Evolutionary conservation across 768 basidiomycete genomes (phyloP), one percentile per base, ranked within the genome.

Genomic region (Rhizopogon sp.): DNA sequence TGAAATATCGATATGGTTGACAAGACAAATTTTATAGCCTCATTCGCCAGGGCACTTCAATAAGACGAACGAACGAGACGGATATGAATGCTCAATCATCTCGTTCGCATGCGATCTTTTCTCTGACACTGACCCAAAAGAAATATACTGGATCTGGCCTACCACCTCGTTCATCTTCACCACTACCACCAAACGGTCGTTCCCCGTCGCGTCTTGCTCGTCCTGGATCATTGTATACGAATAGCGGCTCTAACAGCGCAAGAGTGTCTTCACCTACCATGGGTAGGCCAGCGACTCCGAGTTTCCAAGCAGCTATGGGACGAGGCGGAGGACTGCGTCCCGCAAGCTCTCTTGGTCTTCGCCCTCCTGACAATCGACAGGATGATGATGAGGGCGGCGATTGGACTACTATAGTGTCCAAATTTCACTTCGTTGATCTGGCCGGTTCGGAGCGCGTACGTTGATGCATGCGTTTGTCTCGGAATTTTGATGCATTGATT

Each of bases 41-140:
- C 53, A 83, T 99, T 54, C 87, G 88, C 58, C 85, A 90, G 61
- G 97, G 97, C 17, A 88, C 93, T 7, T 81, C 90, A 14, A 88
- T 96, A 42, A 82, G 97, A 31, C 85, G 95, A 53, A 98, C 97
- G 9, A 95, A 96, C 59, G 92, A 95, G 70, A 99, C 97, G 33
- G 92, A 93, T 66, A 98, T 98, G 96, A 99, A 99, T 69, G 93
- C 96, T 25, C 93, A 97, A 69, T 94, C 91, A 1, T 98, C 96
- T 40, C 88, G 97, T 55, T 97, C 93, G 29, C 97, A 99, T 80
- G 97, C 97, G 58, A 98, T 99, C 70, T 98, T 99, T 73, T 98
- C 96, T 39, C 77, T 99, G 51, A 97, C 93, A 11, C 76, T 99
- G 53, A 90, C 85, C 3, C 96, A 98, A 73, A 92, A 88, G 76